Evolutionary conservation across 495 filamentous ascomycete species (phyloP).

Genomic region (Tuber indicum): DNA sequence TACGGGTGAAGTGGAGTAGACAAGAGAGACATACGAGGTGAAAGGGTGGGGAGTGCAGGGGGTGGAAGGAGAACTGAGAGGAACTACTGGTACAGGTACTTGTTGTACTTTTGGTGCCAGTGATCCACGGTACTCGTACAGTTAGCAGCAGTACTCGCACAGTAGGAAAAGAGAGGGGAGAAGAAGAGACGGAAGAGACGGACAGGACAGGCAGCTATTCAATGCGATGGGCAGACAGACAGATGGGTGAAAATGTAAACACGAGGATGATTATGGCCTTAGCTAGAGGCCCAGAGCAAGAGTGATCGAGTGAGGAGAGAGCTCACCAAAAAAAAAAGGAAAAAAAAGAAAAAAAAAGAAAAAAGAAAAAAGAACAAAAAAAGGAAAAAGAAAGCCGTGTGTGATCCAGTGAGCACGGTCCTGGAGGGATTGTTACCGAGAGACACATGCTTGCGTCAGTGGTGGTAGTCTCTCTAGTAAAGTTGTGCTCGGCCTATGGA

Average conservation of each 20-base stretch:
- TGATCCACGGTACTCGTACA: neutral
- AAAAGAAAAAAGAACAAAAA: constrained; percentile 6
- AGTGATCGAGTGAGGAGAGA: constrained; percentile 12
- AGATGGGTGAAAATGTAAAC: constrained; percentile 5
- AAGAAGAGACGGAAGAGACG: neutral
- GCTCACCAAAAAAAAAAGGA: neutral
- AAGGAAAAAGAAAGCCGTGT: constrained; percentile 10
- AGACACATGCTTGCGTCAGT: constrained; percentile 40
- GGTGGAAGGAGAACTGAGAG: neutral
- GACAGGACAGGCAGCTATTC: neutral
- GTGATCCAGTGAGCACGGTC: neutral
- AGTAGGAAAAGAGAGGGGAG: neutral
- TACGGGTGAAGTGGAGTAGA: neutral
- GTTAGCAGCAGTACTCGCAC: neutral
- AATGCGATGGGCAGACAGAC: neutral
- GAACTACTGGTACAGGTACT: neutral
- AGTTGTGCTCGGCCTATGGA: constrained; percentile 28
- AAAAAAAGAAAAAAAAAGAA: constrained; percentile 8
- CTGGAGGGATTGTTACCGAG: neutral
- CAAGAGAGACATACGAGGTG: neutral
- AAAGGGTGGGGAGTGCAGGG: neutral
- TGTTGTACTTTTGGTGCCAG: neutral
- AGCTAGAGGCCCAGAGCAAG: neutral
- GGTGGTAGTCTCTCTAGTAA: constrained; percentile 18
- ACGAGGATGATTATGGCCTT: neutral